Evolutionary conservation across 2,329 filamentous ascomycete species (phyloP).

Genomic region (Mollisiaceae sp.): DNA sequence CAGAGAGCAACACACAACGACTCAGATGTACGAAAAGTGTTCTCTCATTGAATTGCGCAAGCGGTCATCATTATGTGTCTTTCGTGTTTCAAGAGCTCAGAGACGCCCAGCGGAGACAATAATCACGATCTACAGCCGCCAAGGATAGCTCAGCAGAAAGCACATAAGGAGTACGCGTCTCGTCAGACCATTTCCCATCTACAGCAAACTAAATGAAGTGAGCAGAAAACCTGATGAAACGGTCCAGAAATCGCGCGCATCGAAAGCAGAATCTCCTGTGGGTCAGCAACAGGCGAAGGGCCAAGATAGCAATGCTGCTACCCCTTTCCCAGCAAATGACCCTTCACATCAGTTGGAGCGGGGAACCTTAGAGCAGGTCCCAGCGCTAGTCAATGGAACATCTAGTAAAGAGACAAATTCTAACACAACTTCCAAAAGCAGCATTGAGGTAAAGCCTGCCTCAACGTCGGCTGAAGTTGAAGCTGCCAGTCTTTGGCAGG

Average conservation of each 20-base stretch:
- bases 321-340: neutral
- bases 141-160: neutral
- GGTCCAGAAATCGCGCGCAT: too few relatives aligned
- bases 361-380: neutral
- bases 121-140: neutral
- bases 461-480: neutral
- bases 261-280: neutral
- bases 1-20: too few relatives aligned
- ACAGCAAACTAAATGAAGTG: neutral
- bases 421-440: neutral
- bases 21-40: too few relatives aligned
- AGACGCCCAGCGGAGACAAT: neutral
- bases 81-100: neutral
- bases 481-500: neutral
- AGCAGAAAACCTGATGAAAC: neutral
- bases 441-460: neutral
- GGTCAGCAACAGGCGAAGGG: neutral
- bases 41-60: too few relatives aligned
- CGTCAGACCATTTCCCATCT: neutral
- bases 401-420: neutral
- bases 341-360: neutral
- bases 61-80: neutral
- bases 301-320: neutral
- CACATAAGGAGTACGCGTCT: neutral
- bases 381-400: neutral